Evolutionary conservation across 2,329 filamentous ascomycete species (phyloP), one percentile per base, ranked within the genome.

Genomic region (Trichoderma sp.): DNA sequence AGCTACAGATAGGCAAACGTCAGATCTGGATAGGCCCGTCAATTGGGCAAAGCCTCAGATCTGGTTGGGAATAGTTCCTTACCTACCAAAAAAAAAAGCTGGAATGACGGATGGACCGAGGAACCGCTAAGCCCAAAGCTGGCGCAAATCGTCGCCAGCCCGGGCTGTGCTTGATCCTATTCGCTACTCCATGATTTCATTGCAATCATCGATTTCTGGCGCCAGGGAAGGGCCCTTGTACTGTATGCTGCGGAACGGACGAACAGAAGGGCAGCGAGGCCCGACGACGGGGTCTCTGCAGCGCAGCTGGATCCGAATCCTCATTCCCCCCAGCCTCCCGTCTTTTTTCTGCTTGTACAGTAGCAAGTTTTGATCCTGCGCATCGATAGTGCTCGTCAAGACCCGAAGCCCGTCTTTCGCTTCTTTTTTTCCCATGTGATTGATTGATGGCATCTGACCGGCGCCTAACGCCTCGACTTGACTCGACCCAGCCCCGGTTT

Each of bases 41-140:
- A 33, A 19, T 58, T 58, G 55, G 55, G 55, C 55, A 52, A 27
- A 27, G 60, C 43, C 60, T 63, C 60, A 56, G 62, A 65, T 65
- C 63, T 65, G 19, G 24, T 35, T 19, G 14, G 56, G 56, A 40
- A 37, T 24, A 58, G 56, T 14, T 3, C 35, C 31, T 33, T 8
- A 10, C 3, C 29, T 6, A 2, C 10, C 1, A 35, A 19, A 40
- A n/a, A 19, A 58, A n/a, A 11, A 29, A 19, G 31, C 37, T 7
- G 62, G 52, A 27, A 19, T 56, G 29, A 27, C 35, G 35, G 16
- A 29, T 56, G 8, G 24, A 5, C 16, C 2, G 37, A 3, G 11
- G 13, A 19, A 21, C 11, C 31, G 58, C 53, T 57, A 49, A 24
- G 37, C 63, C 61, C 43, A 31, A 40, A 27, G 13, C 52, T 11